Conservation (phyloP, 1,284 basidiomycete species). For the Wolfiporia cocos region DNA sequence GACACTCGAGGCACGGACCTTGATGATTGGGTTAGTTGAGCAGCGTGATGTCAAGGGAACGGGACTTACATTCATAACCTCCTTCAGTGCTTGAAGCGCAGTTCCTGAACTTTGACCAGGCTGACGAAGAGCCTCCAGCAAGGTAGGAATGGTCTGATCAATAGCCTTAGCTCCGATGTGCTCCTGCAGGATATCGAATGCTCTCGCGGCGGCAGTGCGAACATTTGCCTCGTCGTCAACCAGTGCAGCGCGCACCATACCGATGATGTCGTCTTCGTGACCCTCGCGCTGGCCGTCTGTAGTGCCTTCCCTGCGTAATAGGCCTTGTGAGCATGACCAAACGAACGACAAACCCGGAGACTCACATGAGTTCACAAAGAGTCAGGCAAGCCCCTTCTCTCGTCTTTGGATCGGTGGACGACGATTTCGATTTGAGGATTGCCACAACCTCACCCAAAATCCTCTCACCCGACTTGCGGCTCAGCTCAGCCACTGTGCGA, state of each 20-base stretch:
- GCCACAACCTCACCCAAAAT: conserved; percentile 83
- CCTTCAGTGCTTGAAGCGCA: conserved; percentile 88
- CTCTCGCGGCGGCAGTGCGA: conserved; percentile 88
- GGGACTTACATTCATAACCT: conserved; percentile 84
- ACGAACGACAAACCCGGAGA: conserved; percentile 6
- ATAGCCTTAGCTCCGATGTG: conserved; percentile 88
- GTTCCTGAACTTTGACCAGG: conserved; percentile 90
- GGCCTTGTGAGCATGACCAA: not conserved
- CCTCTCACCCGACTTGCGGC: conserved; percentile 94
- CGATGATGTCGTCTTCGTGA: conserved; percentile 88
- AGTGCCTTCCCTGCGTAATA: conserved; percentile 62
- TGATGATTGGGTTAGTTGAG: conserved; percentile 4
- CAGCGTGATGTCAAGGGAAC: conserved; percentile 1
- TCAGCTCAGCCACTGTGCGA: conserved; percentile 85
- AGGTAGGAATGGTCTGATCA: conserved; percentile 93
- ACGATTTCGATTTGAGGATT: conserved; percentile 67
- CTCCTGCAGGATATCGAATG: conserved; percentile 93
- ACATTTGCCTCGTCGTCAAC: conserved; percentile 88
- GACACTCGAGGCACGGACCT: conserved; percentile 89
- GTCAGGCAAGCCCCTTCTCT: conserved; percentile 88
- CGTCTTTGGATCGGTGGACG: conserved; percentile 68
- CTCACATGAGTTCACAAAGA: conserved; percentile 84
- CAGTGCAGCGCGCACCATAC: conserved; percentile 78
- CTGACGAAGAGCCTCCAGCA: conserved; percentile 89
- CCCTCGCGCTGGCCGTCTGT: conserved; percentile 85